Evolutionary conservation across 805 yeast species (phyloP).

Genomic region (Helenozyma baotianmanensis): DNA sequence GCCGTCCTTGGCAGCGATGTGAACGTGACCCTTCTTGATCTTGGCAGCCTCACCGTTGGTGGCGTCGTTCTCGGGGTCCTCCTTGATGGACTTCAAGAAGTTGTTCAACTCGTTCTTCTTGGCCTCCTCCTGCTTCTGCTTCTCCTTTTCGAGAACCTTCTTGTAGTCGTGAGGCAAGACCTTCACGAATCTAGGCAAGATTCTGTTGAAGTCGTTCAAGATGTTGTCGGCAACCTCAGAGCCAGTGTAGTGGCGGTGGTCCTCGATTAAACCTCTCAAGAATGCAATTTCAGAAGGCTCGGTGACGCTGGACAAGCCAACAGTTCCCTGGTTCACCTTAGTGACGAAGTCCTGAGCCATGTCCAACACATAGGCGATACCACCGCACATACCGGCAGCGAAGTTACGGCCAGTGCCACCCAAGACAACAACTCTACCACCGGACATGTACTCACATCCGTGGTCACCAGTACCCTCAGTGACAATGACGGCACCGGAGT

Average conservation of each 20-base stretch:
- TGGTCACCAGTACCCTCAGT: slow-evolving; percentile 98
- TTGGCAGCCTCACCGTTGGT: slow-evolving; percentile 82
- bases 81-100: slow-evolving; percentile 66
- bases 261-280: slow-evolving; percentile 88
- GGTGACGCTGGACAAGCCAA: slow-evolving; percentile 68
- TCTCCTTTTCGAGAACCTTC: slow-evolving; percentile 78
- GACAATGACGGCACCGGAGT: slow-evolving; percentile 96
- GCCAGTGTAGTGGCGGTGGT: slow-evolving; percentile 90
- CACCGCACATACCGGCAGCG: slow-evolving; percentile 99
- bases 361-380: slow-evolving; percentile 94
- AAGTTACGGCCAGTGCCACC: slow-evolving; percentile 90
- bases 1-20: slow-evolving; percentile 23
- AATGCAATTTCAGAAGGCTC: slow-evolving; percentile 94
- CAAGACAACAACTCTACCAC: slow-evolving; percentile 93
- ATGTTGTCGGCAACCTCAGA: slow-evolving; percentile 86
- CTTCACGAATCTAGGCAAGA: slow-evolving; percentile 85
- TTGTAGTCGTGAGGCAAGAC: slow-evolving; percentile 91
- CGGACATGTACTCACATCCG: slow-evolving; percentile 99
- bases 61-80: slow-evolving; percentile 79
- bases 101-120: slow-evolving; percentile 61
- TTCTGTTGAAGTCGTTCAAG: slow-evolving; percentile 80
- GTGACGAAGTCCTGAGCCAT: slow-evolving; percentile 88
- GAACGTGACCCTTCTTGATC: slow-evolving; percentile 49
- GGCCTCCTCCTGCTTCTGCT: slow-evolving; percentile 56
- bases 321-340: slow-evolving; percentile 75